Evolutionary conservation across 495 filamentous ascomycete genomes (phyloP).

Genomic region (Aspergillus bridgeri): DNA sequence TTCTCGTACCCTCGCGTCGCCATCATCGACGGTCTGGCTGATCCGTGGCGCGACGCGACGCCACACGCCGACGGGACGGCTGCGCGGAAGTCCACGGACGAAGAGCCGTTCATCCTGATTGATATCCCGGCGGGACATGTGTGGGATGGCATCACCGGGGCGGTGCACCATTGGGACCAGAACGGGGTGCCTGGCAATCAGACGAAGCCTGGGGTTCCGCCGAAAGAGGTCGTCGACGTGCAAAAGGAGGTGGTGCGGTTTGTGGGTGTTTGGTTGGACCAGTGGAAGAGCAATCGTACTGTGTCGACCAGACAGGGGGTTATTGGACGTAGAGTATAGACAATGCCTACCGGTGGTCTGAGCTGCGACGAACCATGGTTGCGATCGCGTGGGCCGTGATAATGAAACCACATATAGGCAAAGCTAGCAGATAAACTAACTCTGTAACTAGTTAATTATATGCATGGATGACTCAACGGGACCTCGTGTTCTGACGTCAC

Average conservation of each 20-base stretch:
- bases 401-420: too few species aligned
- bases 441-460: too few species aligned
- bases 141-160: slow-evolving; percentile 32
- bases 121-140: slow-evolving; percentile 21
- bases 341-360: too few species aligned
- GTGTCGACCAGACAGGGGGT: too few species aligned
- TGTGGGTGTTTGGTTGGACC: slow-evolving; percentile 63
- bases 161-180: slow-evolving; percentile 71
- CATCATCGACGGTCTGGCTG: slow-evolving; percentile 62
- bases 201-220: slow-evolving; percentile 43
- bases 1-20: slow-evolving; percentile 64
- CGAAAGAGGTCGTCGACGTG: slow-evolving; percentile 46
- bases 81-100: slow-evolving; percentile 47
- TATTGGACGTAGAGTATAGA: background rate
- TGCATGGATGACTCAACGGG: too few species aligned
- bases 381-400: too few species aligned
- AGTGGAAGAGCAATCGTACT: slow-evolving; percentile 37
- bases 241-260: slow-evolving; percentile 55
- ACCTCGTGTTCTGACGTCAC: background rate
- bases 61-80: slow-evolving; percentile 53
- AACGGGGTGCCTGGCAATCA: slow-evolving; percentile 63
- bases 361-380: too few species aligned
- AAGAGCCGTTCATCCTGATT: slow-evolving; percentile 62
- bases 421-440: too few species aligned
- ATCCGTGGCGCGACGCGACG: slow-evolving; percentile 68